Base-by-base conservation (phyloP, 2,329 filamentous ascomycete species). In the Trichoderma endophyticum region DNA sequence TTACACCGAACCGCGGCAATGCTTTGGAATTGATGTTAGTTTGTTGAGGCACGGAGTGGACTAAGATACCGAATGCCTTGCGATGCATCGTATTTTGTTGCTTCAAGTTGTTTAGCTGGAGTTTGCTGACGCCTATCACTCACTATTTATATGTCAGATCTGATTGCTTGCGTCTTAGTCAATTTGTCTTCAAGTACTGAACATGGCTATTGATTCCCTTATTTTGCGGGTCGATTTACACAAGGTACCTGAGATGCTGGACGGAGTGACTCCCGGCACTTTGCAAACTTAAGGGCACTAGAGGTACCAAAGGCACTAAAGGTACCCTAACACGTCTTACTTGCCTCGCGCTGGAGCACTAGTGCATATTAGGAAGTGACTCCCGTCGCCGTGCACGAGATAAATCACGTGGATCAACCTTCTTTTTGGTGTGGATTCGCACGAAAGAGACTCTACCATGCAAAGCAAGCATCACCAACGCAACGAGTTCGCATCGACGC, bases 381-480 rank as follows among this genome's bases (percentile, higher is more conserved):
- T 21, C n/a, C 48, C 48, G 48, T 24, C 12, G 21, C 21, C 21
- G n/a, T 54, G n/a, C 48, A 54, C 48, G 48, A 21, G 48, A 54
- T 6, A 14, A 14, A n/a, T 70, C 66, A 70, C 66, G 66, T 70
- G 66, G 24, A 7, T 11, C 21, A 26, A 24, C 51, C 61, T 51
- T 60, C 43, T 71, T 59, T 64, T 39, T 36, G 36, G 8, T 18
- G 51, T 34, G 61, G 61, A 26, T 48, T 57, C 61, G 39, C 60
- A 65, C 69, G 54, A 59, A 60, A 43, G 61, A 32, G 39, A 30
- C 39, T 69, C 65, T 72, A 54, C 70, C 57, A 54, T 59, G 70
- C 60, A 48, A 69, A 72, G 70, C 63, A 63, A 63, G 61, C 70
- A 72, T 57, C 70, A 68, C 61, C 43, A 56, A 56, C 64, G 28